Base-by-base conservation (phyloP, 345 rosid genomes). In the Odontarrhena argentea region DNA sequence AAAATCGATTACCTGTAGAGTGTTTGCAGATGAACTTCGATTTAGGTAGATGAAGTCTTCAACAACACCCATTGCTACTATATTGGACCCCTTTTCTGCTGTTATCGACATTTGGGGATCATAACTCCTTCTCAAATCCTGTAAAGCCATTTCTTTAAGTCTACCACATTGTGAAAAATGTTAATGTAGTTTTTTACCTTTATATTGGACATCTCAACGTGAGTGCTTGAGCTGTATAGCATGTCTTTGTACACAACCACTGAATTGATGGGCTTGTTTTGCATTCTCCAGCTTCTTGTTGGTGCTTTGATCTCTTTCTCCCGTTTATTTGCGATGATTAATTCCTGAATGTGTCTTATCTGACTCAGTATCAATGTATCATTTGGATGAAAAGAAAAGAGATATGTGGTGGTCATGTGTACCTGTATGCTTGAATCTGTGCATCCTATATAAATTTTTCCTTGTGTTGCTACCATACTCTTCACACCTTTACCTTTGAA, bases 31-130 rank as follows among this genome's bases (percentile, higher is more conserved):
- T 47, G 86, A 86, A 76, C 85, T 84, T 81, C 81, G 73, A 46
- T 83, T 86, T 5, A 93, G 69, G 85, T 93, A 93, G 38, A 90
- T 68, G 77, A 93, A 93, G 80, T 93, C 98, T 82, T 90, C 97
- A 14, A 86, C 97, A 1, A 90, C 84, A 73, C 75, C 84, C 87
- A 85, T 83, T 13, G 85, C 82, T 52, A 78, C 32, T 67, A 93
- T 71, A 34, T 47, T 79, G 8, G 83, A 60, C 50, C 87, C 82
- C 69, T 81, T 87, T 14, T 74, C 87, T 7, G 81, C 73, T 3
- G 68, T 41, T 74, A 86, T 79, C n/a, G 81, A 78, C 74, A 80
- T 71, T 67, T 86, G 86, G 10, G 94, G 85, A 52, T 80, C 83
- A 44, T 73, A 74, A 10, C 76, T 81, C 38, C 82, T 78, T 79